phyloP scores from a whole-genome alignment of 176 grass and related monocot genomes.

The Oryza punctata region DNA sequence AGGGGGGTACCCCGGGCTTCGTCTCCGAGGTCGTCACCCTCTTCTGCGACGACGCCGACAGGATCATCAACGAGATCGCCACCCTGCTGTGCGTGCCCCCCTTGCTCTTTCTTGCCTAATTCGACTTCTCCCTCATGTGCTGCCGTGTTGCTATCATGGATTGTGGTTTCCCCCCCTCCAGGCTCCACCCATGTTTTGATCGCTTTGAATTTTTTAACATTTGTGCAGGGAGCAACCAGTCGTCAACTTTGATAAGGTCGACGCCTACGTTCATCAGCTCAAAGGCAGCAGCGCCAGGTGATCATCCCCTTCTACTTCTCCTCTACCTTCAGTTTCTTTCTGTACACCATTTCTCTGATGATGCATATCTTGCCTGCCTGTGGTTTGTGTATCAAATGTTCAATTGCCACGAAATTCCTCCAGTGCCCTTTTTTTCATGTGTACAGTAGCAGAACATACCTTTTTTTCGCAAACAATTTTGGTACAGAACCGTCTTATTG shows the following conservation, averaged over 20 bases:
- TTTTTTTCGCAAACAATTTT: neutral
- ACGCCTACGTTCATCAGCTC: conserved; percentile 77
- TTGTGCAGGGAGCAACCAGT: conserved; percentile 53
- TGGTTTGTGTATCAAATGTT: neutral
- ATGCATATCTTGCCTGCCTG: neutral
- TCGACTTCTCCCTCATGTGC: neutral
- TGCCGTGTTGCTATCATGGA: neutral
- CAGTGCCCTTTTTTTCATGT: conserved; percentile 9
- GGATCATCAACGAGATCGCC: conserved; percentile 61
- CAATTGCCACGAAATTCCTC: neutral
- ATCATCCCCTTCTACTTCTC: neutral
- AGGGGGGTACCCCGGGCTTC: conserved; percentile 61
- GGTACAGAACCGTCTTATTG: neutral
- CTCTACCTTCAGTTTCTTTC: neutral
- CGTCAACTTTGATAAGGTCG: conserved; percentile 75
- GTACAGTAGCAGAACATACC: neutral
- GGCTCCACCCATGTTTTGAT: neutral
- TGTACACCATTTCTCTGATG: neutral
- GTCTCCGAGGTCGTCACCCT: conserved; percentile 72
- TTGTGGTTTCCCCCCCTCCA: neutral
- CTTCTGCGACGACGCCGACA: conserved; percentile 71
- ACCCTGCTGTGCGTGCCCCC: conserved; percentile 45
- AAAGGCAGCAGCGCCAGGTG: conserved; percentile 93
- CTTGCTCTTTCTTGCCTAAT: neutral
- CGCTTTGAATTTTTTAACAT: neutral